Conservation (phyloP, 2,329 filamentous ascomycete species). For the Xylaria sp. region DNA sequence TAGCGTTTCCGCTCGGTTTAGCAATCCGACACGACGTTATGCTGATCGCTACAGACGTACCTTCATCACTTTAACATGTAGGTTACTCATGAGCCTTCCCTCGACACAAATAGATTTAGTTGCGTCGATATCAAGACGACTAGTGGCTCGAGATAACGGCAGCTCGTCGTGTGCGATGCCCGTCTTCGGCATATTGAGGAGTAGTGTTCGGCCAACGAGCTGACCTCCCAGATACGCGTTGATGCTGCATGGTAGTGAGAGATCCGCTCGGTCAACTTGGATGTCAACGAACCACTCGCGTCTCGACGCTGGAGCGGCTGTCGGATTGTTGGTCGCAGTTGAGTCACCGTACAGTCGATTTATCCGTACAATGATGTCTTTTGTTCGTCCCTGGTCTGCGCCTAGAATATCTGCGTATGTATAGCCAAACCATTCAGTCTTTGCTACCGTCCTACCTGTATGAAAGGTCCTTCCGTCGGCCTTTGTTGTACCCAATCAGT, state of each 20-base stretch:
- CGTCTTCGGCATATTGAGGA: conserved; percentile 53
- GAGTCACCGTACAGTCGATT: conserved; percentile 60
- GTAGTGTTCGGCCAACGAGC: conserved; percentile 49
- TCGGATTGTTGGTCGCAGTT: not conserved
- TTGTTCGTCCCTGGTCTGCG: conserved; percentile 67
- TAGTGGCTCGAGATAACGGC: conserved; percentile 44
- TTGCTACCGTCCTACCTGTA: conserved; percentile 53
- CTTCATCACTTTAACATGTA: conserved; percentile 37
- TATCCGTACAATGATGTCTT: conserved; percentile 71
- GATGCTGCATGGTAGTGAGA: conserved; percentile 54
- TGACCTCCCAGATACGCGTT: conserved; percentile 48
- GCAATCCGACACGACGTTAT: not conserved
- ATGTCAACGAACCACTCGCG: conserved; percentile 53
- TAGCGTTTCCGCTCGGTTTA: conserved; percentile 1
- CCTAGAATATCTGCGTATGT: conserved; percentile 60
- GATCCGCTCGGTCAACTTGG: conserved; percentile 52
- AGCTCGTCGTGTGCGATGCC: conserved; percentile 51
- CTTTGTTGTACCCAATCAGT: conserved; percentile 19
- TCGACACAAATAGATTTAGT: conserved; percentile 25
- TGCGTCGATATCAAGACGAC: conserved; percentile 12
- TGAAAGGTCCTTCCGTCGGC: conserved; percentile 53
- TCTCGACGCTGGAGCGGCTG: not conserved
- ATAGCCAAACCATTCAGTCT: conserved; percentile 54
- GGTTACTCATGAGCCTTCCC: conserved; percentile 28
- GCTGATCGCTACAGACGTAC: conserved; percentile 37